Percentiles rank a stretch among this genome's conserved stretches.
Conservation (phyloP, 108 stramenopile species). For the Cylindrotheca closterium region DNA sequence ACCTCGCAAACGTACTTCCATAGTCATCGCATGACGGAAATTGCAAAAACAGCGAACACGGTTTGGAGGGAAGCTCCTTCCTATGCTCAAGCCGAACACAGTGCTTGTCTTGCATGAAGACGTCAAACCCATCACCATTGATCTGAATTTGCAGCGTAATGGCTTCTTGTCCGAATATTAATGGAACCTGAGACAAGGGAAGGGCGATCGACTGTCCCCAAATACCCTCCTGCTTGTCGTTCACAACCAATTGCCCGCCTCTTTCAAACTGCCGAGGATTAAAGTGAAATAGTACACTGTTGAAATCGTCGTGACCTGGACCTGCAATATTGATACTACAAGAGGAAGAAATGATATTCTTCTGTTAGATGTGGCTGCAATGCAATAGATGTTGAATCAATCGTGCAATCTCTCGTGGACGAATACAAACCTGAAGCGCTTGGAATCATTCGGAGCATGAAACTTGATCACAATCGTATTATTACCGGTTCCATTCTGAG, state of each 20-base stretch:
- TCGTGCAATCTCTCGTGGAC: too few species aligned
- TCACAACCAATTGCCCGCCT: conserved; percentile 78
- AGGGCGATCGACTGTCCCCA: conserved; percentile 80
- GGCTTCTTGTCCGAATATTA: conserved; percentile 74
- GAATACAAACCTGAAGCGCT: conserved; percentile 56
- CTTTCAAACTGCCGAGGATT: conserved; percentile 76
- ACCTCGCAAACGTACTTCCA: conserved; percentile 15
- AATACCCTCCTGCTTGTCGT: conserved; percentile 74
- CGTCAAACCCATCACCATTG: conserved; percentile 80
- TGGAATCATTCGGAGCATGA: conserved; percentile 65
- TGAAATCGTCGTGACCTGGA: conserved; percentile 58
- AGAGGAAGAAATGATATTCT: not conserved
- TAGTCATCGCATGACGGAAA: conserved; percentile 84
- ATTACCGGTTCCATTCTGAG: conserved; percentile 43
- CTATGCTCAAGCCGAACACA: conserved; percentile 81
- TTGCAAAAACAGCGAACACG: conserved; percentile 54
- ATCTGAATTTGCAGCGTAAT: conserved; percentile 79
- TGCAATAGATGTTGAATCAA: too few species aligned
- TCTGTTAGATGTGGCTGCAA: too few species aligned
- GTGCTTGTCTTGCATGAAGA: conserved; percentile 74
- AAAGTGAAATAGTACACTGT: conserved; percentile 75
- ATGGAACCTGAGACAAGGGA: conserved; percentile 68
- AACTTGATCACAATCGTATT: conserved; percentile 90
- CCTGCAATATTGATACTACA: conserved; percentile 69
- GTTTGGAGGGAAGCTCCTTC: conserved; percentile 43